Percentiles rank a stretch among this genome's conserved stretches.
These are phyloP conservation scores for Microascus cirrosus DNA, from an alignment of 2,329 filamentous ascomycete genomes.

Conservation along the genomic window DNA sequence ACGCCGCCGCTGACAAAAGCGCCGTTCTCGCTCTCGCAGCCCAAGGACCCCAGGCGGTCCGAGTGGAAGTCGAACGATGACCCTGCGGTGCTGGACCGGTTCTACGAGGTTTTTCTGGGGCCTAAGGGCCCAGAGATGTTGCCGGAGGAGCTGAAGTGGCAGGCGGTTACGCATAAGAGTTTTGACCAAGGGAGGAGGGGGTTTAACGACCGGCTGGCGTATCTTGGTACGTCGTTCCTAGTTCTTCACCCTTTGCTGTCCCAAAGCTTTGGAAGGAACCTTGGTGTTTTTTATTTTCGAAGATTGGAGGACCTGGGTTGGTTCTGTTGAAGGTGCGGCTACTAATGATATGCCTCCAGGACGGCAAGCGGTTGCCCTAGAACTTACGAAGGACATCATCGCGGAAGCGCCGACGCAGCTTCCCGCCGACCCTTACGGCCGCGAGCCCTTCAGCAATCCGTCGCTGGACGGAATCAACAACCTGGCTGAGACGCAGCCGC, in stretches of 20 bases:
- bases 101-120: constrained; percentile 70
- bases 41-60: constrained; percentile 39
- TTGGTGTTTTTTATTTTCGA: neutral
- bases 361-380: constrained; percentile 15
- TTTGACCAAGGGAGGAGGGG: constrained; percentile 91
- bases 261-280: neutral
- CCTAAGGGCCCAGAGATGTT: constrained; percentile 60
- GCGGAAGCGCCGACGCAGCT: constrained; percentile 27
- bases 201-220: constrained; percentile 84
- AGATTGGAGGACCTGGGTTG: neutral
- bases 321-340: neutral
- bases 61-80: constrained; percentile 64
- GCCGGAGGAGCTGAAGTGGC: constrained; percentile 89
- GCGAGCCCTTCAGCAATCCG: constrained; percentile 58
- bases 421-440: constrained; percentile 35
- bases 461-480: constrained; percentile 65
- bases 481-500: constrained; percentile 50
- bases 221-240: constrained; percentile 8
- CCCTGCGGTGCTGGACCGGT: constrained; percentile 60
- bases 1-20: constrained; percentile 62
- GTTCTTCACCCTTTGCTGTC: neutral
- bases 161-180: constrained; percentile 95
- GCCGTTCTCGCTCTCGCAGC: constrained; percentile 50
- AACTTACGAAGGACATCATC: constrained; percentile 39
- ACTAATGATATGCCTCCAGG: constrained; percentile 9